Evolutionary conservation across 176 grass and related monocot genomes (phyloP).

Genomic region (Poa pratensis): DNA sequence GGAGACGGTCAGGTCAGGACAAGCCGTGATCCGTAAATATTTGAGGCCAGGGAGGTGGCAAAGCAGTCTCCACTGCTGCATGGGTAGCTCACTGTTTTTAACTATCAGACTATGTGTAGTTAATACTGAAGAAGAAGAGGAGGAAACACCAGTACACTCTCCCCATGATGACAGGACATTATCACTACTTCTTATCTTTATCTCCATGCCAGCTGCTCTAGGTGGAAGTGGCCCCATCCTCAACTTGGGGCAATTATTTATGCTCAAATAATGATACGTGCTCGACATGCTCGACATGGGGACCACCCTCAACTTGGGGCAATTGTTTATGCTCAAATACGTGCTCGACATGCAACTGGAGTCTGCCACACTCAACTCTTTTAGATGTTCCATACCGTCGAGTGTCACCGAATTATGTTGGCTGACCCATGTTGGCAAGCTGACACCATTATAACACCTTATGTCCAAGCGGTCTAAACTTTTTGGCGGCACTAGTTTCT

Average conservation of each 20-base stretch:
- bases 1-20: neutral
- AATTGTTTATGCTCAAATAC: neutral
- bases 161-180: constrained; percentile 32
- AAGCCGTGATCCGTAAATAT: neutral
- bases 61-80: constrained; percentile 35
- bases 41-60: neutral
- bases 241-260: neutral
- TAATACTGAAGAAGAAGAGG: constrained; percentile 1
- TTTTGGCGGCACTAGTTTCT: neutral
- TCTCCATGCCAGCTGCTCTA: neutral
- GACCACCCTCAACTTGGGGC: no score
- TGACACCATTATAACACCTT: neutral
- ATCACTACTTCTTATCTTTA: neutral
- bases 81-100: constrained; percentile 3
- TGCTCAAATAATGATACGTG: neutral
- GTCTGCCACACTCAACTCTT: constrained; percentile 1
- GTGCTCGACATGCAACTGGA: neutral
- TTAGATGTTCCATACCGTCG: neutral
- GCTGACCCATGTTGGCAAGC: constrained; percentile 14
- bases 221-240: neutral
- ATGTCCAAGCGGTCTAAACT: neutral
- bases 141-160: neutral
- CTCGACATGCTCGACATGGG: no score
- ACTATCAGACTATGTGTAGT: neutral
- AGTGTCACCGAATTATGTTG: neutral